Evolutionary conservation across 192 early-diverging fungal genomes (phyloP).

Genomic region (Linnemannia elongata): DNA sequence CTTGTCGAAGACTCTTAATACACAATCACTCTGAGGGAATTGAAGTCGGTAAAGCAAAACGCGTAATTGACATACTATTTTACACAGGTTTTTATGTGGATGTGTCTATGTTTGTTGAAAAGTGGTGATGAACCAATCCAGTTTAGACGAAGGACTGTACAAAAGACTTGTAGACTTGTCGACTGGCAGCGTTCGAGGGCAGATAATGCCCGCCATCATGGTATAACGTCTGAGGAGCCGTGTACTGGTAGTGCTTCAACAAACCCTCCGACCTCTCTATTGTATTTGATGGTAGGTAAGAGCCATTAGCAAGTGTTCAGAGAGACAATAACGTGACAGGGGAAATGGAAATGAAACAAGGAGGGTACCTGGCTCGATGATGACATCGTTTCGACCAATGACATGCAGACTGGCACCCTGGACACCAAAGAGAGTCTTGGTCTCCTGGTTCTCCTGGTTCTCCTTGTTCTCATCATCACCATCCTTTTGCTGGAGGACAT

Average conservation of each 20-base stretch:
- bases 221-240: slow-evolving; percentile 30
- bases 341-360: not conserved
- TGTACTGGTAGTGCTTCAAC: slow-evolving; percentile 39
- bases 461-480: not conserved
- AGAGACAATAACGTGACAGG: not conserved
- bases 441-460: slow-evolving; percentile 23
- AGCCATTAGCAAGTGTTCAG: not conserved
- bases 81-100: not conserved
- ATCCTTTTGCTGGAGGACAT: not conserved
- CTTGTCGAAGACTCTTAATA: not conserved
- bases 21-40: not conserved
- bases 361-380: slow-evolving; percentile 42
- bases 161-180: slow-evolving; percentile 50
- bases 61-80: not conserved
- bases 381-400: slow-evolving; percentile 47
- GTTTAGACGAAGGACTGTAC: slow-evolving; percentile 34
- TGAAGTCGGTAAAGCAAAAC: not conserved
- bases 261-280: slow-evolving; percentile 39
- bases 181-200: slow-evolving; percentile 49
- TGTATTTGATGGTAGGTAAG: not conserved
- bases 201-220: slow-evolving; percentile 54
- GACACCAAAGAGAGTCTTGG: slow-evolving; percentile 32
- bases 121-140: too few species aligned
- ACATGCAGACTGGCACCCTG: slow-evolving; percentile 54
- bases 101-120: too few species aligned